Base-by-base conservation (phyloP, 495 filamentous ascomycete species). In the Aspergillus bridgeri region DNA sequence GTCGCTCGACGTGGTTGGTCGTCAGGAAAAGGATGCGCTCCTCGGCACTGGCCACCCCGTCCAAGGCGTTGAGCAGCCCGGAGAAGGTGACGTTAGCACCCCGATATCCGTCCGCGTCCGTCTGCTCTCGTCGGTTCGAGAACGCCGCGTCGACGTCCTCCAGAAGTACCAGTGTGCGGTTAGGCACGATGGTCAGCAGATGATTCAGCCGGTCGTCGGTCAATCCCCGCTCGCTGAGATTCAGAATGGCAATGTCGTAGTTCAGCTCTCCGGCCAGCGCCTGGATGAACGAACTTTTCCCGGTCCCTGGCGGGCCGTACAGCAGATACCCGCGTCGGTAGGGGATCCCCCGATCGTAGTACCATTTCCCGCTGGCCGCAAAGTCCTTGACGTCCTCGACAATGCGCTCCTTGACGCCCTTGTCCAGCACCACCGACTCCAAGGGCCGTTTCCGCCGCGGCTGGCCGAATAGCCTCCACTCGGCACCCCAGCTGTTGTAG, bases 61-160 rank as follows among this genome's bases (percentile, higher is more conserved):
- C 94, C 15, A 98, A 75, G 1, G 95, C 91, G 72, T 98, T 98
- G 57, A 98, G 72, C 51, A 98, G 69, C 0, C 94, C 94, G 0
- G 94, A 97, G 68, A 96, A 97, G 0, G 94, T 98, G 47, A 98
- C 94, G 22, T 91, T 96, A 5, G 86, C 87, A 29, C 94, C 92
- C 22, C 82, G 80, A 65, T 96, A 98, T 8, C 94, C 94, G 65
- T 98, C 90, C 9, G 84, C 74, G 33, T 91, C 91, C 1, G 82
- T 79, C 68, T 90, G 86, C 2, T 65, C 69, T 19, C 90, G 83
- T 27, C 90, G 79, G 68, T 93, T 94, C 11, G 78, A 80, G 69
- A 98, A 96, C 5, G 94, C 95, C 0, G 92, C 94, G 70, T 98
- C 94, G 8, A 92, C 92, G 73, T 98, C 94, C 70, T 98, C 94